Evolutionary conservation across 2,329 filamentous ascomycete genomes (phyloP).

Genomic region (Cryphonectria carpinicola): DNA sequence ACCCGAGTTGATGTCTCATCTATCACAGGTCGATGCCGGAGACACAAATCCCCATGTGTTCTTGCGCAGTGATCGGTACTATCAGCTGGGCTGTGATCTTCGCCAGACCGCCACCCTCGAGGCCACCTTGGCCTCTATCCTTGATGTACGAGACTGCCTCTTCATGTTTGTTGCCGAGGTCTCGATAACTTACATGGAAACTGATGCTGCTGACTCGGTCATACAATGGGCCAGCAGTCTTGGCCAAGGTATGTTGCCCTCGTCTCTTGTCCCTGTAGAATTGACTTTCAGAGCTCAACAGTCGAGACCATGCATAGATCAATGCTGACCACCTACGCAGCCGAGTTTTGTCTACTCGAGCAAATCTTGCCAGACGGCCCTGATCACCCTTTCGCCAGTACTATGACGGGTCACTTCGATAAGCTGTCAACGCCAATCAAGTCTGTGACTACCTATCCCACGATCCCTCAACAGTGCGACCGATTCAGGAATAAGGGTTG

Average conservation of each 20-base stretch:
- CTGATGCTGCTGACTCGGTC: slow-evolving; percentile 70
- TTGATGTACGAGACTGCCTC: slow-evolving; percentile 61
- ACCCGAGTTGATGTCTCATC: slow-evolving; percentile 58
- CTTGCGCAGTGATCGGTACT: slow-evolving; percentile 71
- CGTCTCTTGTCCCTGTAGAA: not conserved
- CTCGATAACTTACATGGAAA: slow-evolving; percentile 88
- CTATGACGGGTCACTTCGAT: slow-evolving; percentile 82
- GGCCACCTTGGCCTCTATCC: slow-evolving; percentile 58
- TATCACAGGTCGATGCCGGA: slow-evolving; percentile 49
- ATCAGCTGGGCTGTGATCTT: slow-evolving; percentile 81
- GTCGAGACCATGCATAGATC: not conserved
- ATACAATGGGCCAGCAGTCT: slow-evolving; percentile 78
- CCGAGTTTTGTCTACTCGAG: slow-evolving; percentile 84
- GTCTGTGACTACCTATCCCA: slow-evolving; percentile 72
- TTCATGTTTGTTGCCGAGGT: slow-evolving; percentile 88
- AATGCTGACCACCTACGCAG: slow-evolving; percentile 45
- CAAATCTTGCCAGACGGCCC: slow-evolving; percentile 81
- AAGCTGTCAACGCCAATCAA: slow-evolving; percentile 81
- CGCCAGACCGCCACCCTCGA: slow-evolving; percentile 67
- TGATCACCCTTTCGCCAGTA: slow-evolving; percentile 80
- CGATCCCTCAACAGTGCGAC: slow-evolving; percentile 63
- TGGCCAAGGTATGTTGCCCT: slow-evolving; percentile 57
- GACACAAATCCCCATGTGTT: slow-evolving; percentile 48
- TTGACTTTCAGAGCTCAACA: not conserved
- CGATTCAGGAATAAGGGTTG: slow-evolving; percentile 76